Percentiles rank a stretch among this genome's conserved stretches.
These are phyloP conservation scores for Filosporella fistucella DNA, from an alignment of 495 filamentous ascomycete species.

Conservation along the genomic window DNA sequence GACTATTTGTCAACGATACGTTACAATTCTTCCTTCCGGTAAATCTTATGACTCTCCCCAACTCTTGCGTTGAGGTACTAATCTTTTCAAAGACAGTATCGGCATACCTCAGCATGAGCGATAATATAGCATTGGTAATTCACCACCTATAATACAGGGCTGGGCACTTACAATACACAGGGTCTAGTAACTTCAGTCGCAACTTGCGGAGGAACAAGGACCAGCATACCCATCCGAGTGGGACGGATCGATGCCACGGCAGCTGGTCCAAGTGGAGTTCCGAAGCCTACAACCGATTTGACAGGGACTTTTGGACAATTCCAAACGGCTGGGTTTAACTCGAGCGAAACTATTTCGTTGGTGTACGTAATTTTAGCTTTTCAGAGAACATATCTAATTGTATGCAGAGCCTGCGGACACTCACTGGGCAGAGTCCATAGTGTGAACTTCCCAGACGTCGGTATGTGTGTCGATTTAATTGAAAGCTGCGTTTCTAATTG, in stretches of 20 bases:
- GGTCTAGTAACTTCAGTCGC: neutral
- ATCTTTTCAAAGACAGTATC: conserved; percentile 5
- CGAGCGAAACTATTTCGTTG: no score
- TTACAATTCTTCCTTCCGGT: no score
- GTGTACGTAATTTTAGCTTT: no score
- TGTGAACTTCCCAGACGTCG: conserved; percentile 11
- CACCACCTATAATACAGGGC: neutral
- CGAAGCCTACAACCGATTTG: conserved; percentile 25
- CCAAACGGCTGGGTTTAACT: conserved; percentile 17
- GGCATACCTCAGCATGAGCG: neutral
- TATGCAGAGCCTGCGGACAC: conserved; percentile 18
- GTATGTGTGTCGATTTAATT: no score
- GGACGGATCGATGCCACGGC: conserved; percentile 38
- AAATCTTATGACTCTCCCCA: neutral
- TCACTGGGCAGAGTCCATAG: conserved; percentile 14
- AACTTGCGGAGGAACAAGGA: neutral
- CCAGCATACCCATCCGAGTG: conserved; percentile 28
- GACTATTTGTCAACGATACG: conserved; percentile 34
- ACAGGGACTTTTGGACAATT: no score
- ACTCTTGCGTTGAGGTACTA: neutral
- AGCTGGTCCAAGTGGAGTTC: conserved; percentile 36
- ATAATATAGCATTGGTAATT: conserved; percentile 1
- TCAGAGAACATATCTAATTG: conserved; percentile 2
- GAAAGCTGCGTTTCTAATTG: no score
- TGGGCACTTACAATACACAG: neutral